These are phyloP conservation scores for Lithospermum erythrorhizon DNA, from an alignment of 257 asterid genomes.

Conservation along the genomic window DNA sequence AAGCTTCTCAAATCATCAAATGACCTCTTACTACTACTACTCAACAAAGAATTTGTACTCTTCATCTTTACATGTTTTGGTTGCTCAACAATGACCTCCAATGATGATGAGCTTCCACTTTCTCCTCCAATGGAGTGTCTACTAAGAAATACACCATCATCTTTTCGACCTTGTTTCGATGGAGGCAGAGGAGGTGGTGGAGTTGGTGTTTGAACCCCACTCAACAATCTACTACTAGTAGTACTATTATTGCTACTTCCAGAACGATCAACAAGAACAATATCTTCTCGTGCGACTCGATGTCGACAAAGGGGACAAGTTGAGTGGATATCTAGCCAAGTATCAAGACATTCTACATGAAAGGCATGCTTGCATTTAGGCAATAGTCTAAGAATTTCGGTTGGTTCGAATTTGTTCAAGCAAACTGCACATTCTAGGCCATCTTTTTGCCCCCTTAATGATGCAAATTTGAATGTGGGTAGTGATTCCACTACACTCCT, in stretches of 20 bases:
- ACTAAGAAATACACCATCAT: conserved; percentile 24
- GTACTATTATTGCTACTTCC: conserved; percentile 6
- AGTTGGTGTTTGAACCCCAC: neutral
- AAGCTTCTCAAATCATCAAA: conserved; percentile 16
- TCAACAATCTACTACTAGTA: too few species aligned
- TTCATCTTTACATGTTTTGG: conserved; percentile 12
- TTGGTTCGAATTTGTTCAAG: conserved; percentile 43
- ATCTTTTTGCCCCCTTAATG: conserved; percentile 62
- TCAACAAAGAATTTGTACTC: conserved; percentile 6
- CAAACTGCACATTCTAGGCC: conserved; percentile 85
- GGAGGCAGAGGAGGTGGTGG: conserved; percentile 9
- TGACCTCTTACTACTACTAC: neutral
- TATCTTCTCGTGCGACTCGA: conserved; percentile 78
- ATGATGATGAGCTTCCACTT: conserved; percentile 14
- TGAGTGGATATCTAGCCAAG: conserved; percentile 87
- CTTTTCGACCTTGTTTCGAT: neutral
- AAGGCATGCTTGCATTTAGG: conserved; percentile 86
- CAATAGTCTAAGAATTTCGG: conserved; percentile 46
- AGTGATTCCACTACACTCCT: conserved; percentile 44
- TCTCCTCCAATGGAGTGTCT: conserved; percentile 69
- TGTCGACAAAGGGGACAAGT: conserved; percentile 85
- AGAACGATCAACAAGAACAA: conserved; percentile 28
- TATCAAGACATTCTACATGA: conserved; percentile 82
- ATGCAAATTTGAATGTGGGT: conserved; percentile 61
- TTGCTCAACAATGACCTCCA: conserved; percentile 40